Evolutionary conservation across 768 basidiomycete genomes (phyloP).

Genomic region (Tulasnella sp.): DNA sequence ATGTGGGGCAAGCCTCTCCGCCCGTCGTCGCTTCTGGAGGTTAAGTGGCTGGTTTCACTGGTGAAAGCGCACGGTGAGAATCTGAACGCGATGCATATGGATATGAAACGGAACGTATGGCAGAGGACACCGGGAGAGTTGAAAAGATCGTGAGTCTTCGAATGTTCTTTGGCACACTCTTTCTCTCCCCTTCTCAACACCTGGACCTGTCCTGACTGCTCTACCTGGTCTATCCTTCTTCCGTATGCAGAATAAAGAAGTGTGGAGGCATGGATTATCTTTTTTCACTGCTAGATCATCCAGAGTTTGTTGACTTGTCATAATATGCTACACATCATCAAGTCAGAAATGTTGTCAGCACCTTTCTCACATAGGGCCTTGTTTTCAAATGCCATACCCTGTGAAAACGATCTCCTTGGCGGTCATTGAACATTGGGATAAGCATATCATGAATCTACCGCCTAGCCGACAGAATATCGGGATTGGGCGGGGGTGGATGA

Average conservation of each 20-base stretch:
- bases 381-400: too few relatives aligned
- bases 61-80: constrained; percentile 61
- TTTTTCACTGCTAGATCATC: too few relatives aligned
- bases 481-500: too few relatives aligned
- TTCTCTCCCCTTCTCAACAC: neutral
- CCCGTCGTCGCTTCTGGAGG: constrained; percentile 58
- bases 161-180: neutral
- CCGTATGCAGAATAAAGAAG: constrained; percentile 15
- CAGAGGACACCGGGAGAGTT: constrained; percentile 81
- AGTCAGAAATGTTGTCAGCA: too few relatives aligned
- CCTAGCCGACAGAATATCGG: too few relatives aligned
- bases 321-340: too few relatives aligned
- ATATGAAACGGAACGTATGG: constrained; percentile 65
- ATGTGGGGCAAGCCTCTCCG: constrained; percentile 38
- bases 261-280: constrained; percentile 15
- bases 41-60: constrained; percentile 51
- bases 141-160: constrained; percentile 22
- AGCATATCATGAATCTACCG: too few relatives aligned
- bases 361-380: too few relatives aligned
- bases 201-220: too few relatives aligned
- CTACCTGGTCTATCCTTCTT: neutral
- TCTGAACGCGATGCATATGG: constrained; percentile 63
- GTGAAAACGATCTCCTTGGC: too few relatives aligned
- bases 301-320: too few relatives aligned
- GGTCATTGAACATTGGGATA: too few relatives aligned